Conservation (phyloP, 2,329 filamentous ascomycete genomes). For the Cladophialophora carrionii region DNA sequence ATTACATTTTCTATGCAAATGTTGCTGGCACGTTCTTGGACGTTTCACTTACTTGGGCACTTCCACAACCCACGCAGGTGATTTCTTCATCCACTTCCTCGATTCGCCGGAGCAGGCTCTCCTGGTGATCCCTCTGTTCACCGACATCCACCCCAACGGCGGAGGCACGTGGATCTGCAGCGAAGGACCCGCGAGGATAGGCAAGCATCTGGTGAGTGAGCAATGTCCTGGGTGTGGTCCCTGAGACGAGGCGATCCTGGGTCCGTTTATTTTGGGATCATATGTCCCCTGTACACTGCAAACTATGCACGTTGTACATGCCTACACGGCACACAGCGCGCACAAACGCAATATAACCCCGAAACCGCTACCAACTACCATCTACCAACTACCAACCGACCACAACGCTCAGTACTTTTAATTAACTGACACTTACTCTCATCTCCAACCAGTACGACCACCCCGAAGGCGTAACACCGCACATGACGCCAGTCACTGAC, state of each 20-base stretch:
- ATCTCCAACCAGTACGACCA: slow-evolving; percentile 61
- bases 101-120: slow-evolving; percentile 71
- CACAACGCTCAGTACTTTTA: too few relatives aligned
- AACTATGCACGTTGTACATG: not conserved
- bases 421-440: not conserved
- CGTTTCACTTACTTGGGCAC: too few relatives aligned
- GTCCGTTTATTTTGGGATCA: too few relatives aligned
- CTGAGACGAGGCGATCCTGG: too few relatives aligned
- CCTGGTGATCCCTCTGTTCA: slow-evolving; percentile 69
- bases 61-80: slow-evolving; percentile 55
- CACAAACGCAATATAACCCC: too few relatives aligned
- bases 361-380: too few relatives aligned
- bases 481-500: slow-evolving; percentile 53
- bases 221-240: too few relatives aligned
- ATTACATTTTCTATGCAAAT: too few relatives aligned
- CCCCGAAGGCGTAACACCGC: slow-evolving; percentile 66
- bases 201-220: slow-evolving; percentile 3
- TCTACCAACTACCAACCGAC: too few relatives aligned
- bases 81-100: slow-evolving; percentile 73
- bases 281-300: too few relatives aligned
- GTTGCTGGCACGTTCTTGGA: too few relatives aligned
- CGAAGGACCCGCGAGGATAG: slow-evolving; percentile 45
- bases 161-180: slow-evolving; percentile 69
- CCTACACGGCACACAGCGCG: not conserved
- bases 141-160: slow-evolving; percentile 62